phyloP scores from a whole-genome alignment of 2,329 filamentous ascomycete species.

The Akanthomyces uredinophilus region DNA sequence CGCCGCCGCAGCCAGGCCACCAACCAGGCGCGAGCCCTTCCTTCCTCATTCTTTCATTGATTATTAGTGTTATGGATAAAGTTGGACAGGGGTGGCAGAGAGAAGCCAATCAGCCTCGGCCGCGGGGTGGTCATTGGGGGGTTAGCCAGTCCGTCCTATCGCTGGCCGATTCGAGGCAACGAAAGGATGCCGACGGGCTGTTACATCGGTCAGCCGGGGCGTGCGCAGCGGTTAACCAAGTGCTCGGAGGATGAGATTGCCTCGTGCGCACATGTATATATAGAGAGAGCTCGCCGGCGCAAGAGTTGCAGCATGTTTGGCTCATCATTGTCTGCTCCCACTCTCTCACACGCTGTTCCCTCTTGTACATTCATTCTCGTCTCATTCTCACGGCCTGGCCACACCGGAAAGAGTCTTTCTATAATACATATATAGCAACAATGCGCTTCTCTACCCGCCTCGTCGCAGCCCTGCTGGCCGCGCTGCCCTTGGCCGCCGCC shows the following conservation, averaged over 20 bases:
- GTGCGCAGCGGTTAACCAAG: not conserved
- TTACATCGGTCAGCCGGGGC: not conserved
- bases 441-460: slow-evolving; percentile 4
- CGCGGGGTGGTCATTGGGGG: not conserved
- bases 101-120: not conserved
- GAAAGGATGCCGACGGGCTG: not conserved
- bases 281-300: not conserved
- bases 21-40: not conserved
- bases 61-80: slow-evolving; percentile 5
- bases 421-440: not conserved
- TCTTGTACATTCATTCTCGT: not conserved
- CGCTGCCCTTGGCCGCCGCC: not conserved
- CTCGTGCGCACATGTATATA: not conserved
- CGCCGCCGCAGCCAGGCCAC: not conserved
- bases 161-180: not conserved
- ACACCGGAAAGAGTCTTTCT: too few species aligned
- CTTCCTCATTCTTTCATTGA: not conserved
- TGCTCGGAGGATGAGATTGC: not conserved
- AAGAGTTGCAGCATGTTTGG: not conserved
- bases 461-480: not conserved
- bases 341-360: too few species aligned
- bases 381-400: not conserved
- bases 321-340: not conserved
- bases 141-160: too few species aligned
- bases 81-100: not conserved